Percentiles rank a stretch among this genome's conserved stretches.
These are phyloP conservation scores for Syzygium grande DNA, from an alignment of 345 rosid genomes.

Conservation along the genomic window DNA sequence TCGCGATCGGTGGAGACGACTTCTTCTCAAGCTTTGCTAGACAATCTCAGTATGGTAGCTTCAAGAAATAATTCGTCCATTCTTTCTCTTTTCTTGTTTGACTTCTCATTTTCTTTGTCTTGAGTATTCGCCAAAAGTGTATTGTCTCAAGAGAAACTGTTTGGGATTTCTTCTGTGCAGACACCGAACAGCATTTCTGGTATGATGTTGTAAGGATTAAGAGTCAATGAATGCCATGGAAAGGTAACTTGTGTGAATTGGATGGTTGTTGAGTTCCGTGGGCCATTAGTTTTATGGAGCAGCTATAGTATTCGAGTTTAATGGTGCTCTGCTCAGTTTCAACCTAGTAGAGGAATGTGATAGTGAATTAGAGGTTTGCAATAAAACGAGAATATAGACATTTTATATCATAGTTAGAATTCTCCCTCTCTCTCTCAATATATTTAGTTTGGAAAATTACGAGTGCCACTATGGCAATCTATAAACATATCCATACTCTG, in stretches of 20 bases:
- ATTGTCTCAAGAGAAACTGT: not conserved
- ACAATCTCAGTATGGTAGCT: slow-evolving; percentile 58
- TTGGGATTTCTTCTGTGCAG: not conserved
- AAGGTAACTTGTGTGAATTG: not conserved
- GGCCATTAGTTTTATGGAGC: not conserved
- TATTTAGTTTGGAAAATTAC: not conserved
- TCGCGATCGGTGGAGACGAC: slow-evolving; percentile 35
- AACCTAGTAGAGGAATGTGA: not conserved
- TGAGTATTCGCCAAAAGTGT: not conserved
- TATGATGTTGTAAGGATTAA: not conserved
- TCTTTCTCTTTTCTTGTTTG: not conserved
- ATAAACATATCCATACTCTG: not conserved
- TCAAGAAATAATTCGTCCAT: slow-evolving; percentile 36
- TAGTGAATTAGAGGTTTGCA: not conserved
- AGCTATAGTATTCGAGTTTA: not conserved
- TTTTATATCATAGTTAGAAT: not conserved
- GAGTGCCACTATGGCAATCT: not conserved
- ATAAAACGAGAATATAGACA: not conserved
- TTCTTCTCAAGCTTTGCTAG: slow-evolving; percentile 61
- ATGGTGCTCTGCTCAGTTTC: not conserved
- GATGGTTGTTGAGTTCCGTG: not conserved
- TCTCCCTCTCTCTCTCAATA: not conserved
- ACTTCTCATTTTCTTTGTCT: not conserved
- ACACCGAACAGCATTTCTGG: not conserved
- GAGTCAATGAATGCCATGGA: not conserved